Base-by-base conservation (phyloP, 2,329 filamentous ascomycete species). In the Leptographium wingfieldii region DNA sequence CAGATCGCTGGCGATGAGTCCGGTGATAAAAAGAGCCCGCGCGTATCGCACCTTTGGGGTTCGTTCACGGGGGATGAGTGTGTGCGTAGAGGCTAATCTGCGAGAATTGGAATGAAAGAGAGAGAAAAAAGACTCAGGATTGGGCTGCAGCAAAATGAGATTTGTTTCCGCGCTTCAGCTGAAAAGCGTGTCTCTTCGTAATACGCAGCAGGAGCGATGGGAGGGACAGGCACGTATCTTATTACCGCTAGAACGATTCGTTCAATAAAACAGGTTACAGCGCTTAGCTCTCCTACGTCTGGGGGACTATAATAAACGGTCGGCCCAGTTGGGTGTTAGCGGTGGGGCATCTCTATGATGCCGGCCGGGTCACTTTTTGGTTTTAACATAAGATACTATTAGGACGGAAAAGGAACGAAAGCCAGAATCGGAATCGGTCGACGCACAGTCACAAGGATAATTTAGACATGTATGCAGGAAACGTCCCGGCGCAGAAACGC, bases 101-200 rank as follows among this genome's bases (percentile, higher is more conserved):
- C 27, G 16, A 55, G 31, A 35, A 40, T n/a, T 29, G 33, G 22
- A 46, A 22, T 14, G 31, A 38, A 27, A 46, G 19, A 46, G 46
- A 38, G 16, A 27, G 11, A 12, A 25, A 25, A 25, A 29, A 31
- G 27, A 12, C 22, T 27, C 19, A 14, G 31, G 31, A 35, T n/a
- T 56, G 38, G 38, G 38, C 5, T 33, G 38, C 38, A 56, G 55
- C 55, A 40, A 22, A 46, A 48, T 9, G 40, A 35, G 43, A 48
- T 57, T 57, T 57, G 56, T n/a, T 16, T 25, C 56, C 43, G 31
- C 31, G 11, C 46, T 29, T 51, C 46, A 58, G 56, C 56, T 58
- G 56, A 52, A 58, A 52, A 16, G 14, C n/a, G 27, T 19, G 46
- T 49, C 29, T 58, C 46, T 52, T 33, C 11, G 38, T 33, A 33